Evolutionary conservation across 331 rosid species (phyloP), one percentile per base, ranked within the genome.

Genomic region (Rosa hybrid): DNA sequence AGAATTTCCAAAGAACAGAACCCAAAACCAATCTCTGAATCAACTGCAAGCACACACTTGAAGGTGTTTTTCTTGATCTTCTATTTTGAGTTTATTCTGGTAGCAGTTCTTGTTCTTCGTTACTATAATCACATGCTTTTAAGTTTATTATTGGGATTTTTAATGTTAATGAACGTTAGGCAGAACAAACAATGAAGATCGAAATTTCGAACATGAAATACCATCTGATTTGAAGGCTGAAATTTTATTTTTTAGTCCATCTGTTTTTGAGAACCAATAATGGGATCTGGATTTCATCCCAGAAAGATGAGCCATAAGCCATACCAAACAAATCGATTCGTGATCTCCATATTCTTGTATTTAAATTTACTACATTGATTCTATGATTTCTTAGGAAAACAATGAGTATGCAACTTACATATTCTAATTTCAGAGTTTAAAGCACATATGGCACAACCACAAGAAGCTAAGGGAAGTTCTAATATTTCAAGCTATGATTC

Each of bases 401-500:
- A 56, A 7, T 70, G 77, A 3, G 20, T 21, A 30, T 25, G n/a
- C 38, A 65, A 20, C 18, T 71, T 77, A 65, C 11, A 50, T 53
- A 69, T 76, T 72, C 18, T 54, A 30, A 25, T 75, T 23, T 72
- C 73, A 78, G 62, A 7, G 83, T 80, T 70, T 76, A 81, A 83
- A 21, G 72, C 56, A 82, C 71, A 76, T 68, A 94, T 94, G 97
- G 94, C 90, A 1, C 89, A 88, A 74, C 80, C 23, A 65, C 81
- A 84, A 68, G 86, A 75, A 59, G 68, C 42, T 34, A 82, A 45
- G 72, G 78, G 77, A 77, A 78, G 63, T 50, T 72, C 76, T 51
- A 75, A 78, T 18, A 67, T 83, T 72, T 79, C 89, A 77, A 90
- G 90, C 86, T 91, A 84, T 23, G 97, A 93, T 74, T 75, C 86